phyloP scores from a whole-genome alignment of 2,329 filamentous ascomycete genomes.

The Drechslera avenae region DNA sequence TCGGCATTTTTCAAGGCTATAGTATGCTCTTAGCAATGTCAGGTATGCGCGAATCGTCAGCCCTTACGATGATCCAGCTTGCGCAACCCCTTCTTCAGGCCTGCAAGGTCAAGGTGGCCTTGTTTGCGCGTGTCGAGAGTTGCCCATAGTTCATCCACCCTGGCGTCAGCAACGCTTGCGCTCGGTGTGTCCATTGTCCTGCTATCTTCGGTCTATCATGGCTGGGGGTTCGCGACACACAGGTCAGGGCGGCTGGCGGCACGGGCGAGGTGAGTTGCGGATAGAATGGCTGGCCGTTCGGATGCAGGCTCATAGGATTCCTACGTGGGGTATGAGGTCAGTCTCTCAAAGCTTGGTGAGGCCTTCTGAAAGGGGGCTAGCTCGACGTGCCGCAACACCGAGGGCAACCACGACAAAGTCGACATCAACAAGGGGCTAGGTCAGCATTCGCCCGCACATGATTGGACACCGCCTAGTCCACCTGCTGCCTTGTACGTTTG shows the following conservation, averaged over 20 bases:
- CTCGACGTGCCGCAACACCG: constrained; percentile 17
- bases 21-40: constrained; percentile 29
- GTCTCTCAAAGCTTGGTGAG: constrained; percentile 28
- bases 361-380: constrained; percentile 32
- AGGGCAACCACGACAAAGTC: constrained; percentile 21
- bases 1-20: constrained; percentile 88
- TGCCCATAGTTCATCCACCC: constrained; percentile 83
- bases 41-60: constrained; percentile 6
- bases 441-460: constrained; percentile 18
- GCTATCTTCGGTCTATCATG: constrained; percentile 50
- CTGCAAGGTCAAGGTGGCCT: constrained; percentile 82
- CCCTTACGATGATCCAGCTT: constrained; percentile 88
- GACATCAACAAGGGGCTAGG: not conserved
- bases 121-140: constrained; percentile 77
- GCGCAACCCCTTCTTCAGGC: constrained; percentile 80
- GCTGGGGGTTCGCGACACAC: constrained; percentile 38
- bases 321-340: constrained; percentile 40
- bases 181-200: constrained; percentile 72
- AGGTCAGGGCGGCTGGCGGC: constrained; percentile 24
- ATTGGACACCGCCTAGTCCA: constrained; percentile 18
- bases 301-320: constrained; percentile 25
- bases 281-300: constrained; percentile 27
- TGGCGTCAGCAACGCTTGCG: constrained; percentile 76
- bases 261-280: constrained; percentile 26
- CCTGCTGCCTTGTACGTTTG: not conserved